These are phyloP conservation scores for Glycyrrhiza uralensis DNA, from an alignment of 306 rosid genomes.

Conservation along the genomic window DNA sequence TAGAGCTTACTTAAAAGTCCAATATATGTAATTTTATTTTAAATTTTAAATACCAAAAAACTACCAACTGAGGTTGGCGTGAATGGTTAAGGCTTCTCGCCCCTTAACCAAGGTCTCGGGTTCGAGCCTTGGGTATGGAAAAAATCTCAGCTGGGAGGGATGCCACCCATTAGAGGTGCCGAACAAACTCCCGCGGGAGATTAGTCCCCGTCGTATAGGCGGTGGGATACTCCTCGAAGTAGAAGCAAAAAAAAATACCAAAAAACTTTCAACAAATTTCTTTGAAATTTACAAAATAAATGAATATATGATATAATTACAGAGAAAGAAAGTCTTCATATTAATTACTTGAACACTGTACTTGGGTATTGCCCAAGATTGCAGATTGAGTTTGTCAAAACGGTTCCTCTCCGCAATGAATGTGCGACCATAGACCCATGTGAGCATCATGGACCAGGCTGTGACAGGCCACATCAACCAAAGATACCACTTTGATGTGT, in stretches of 20 bases:
- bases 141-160: too few relatives aligned
- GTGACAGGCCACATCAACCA: constrained; percentile 68
- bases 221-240: too few relatives aligned
- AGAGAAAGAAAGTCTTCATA: background rate
- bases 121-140: too few relatives aligned
- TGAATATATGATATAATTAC: background rate
- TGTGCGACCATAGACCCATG: constrained; percentile 40
- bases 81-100: too few relatives aligned
- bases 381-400: constrained; percentile 44
- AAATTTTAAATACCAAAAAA: background rate
- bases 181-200: too few relatives aligned
- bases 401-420: constrained; percentile 47
- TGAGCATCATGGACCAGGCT: constrained; percentile 34
- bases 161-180: too few relatives aligned
- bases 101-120: too few relatives aligned
- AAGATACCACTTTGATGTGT: constrained; percentile 50
- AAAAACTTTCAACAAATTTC: too few relatives aligned
- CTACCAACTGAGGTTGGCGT: too few relatives aligned
- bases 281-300: too few relatives aligned
- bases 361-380: constrained; percentile 66
- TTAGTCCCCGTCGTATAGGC: too few relatives aligned
- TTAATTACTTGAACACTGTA: constrained; percentile 47
- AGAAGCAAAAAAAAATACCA: too few relatives aligned
- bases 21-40: background rate
- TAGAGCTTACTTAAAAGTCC: background rate